Conservation (phyloP, 2,329 filamentous ascomycete genomes). For the Exophiala mesophila region DNA sequence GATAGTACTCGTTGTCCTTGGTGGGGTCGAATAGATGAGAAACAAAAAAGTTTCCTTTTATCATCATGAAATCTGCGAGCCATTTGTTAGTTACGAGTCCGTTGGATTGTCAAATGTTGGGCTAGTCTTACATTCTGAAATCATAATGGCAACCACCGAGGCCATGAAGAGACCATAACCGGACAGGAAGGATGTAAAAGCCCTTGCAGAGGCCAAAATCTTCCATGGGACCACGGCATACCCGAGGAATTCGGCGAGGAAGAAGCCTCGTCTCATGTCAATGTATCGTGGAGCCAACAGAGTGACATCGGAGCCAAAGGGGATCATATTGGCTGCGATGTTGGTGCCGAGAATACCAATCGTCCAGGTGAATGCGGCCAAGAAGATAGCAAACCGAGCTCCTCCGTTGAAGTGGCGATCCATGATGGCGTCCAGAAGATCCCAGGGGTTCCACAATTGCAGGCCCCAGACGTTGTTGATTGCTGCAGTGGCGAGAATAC, state of each 20-base stretch:
- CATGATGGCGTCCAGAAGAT: not conserved
- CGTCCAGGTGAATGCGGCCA: slow-evolving; percentile 39
- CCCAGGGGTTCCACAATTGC: slow-evolving; percentile 4
- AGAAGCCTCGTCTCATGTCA: slow-evolving; percentile 38
- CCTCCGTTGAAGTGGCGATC: slow-evolving; percentile 30
- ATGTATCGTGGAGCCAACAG: slow-evolving; percentile 39
- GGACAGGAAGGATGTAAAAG: slow-evolving; percentile 39
- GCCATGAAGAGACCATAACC: slow-evolving; percentile 35
- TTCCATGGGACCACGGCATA: slow-evolving; percentile 38
- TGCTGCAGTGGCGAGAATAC: not conserved
- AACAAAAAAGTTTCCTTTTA: slow-evolving; percentile 34
- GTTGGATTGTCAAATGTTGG: no score
- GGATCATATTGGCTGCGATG: slow-evolving; percentile 42
- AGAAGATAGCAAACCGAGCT: slow-evolving; percentile 35
- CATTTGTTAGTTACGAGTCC: no score
- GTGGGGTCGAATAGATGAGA: slow-evolving; percentile 32
- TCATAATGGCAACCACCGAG: slow-evolving; percentile 39
- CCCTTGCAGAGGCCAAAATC: slow-evolving; percentile 28
- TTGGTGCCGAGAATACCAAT: slow-evolving; percentile 42
- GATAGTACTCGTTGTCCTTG: slow-evolving; percentile 28
- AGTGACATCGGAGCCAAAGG: slow-evolving; percentile 38
- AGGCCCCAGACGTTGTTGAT: not conserved
- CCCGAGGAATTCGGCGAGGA: slow-evolving; percentile 34
- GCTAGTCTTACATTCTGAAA: no score
- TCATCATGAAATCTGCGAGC: slow-evolving; percentile 40